Percentiles rank a stretch among this genome's conserved stretches.
These are phyloP conservation scores for Leishmania lainsoni DNA, from an alignment of 208 protist species.

Conservation along the genomic window DNA sequence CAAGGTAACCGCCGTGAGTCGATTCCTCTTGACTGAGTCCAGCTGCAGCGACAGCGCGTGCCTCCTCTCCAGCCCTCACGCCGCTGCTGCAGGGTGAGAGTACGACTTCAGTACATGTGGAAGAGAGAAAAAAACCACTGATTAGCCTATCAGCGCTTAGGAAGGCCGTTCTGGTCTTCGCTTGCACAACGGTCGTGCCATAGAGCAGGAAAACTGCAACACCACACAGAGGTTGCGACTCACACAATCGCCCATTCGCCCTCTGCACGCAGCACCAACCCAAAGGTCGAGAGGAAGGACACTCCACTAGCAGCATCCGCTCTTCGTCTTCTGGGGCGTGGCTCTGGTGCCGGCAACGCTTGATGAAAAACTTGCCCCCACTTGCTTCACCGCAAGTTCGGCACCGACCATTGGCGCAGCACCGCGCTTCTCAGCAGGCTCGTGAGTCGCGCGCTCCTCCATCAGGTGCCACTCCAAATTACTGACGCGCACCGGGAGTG, in stretches of 20 bases:
- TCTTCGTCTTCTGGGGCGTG: slow-evolving; percentile 40
- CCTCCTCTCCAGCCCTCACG: not conserved
- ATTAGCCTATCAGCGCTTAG: not conserved
- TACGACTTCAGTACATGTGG: not conserved
- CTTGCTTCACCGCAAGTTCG: not conserved
- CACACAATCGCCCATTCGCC: not conserved
- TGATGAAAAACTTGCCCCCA: slow-evolving; percentile 1
- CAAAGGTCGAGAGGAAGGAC: not conserved
- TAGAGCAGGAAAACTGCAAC: not conserved
- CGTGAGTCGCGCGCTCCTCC: slow-evolving; percentile 10
- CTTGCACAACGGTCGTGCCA: not conserved
- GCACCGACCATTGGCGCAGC: not conserved
- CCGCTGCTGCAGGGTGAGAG: not conserved
- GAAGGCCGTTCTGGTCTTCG: not conserved
- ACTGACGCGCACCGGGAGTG: slow-evolving; percentile 22
- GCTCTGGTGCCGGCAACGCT: slow-evolving; percentile 2
- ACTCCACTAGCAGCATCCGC: slow-evolving; percentile 33
- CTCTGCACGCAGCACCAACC: not conserved
- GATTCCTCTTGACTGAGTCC: not conserved
- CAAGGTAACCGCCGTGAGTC: not conserved
- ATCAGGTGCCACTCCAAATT: slow-evolving; percentile 12
- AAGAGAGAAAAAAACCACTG: not conserved
- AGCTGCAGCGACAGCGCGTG: not conserved
- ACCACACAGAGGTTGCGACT: not conserved
- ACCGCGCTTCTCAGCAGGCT: slow-evolving; percentile 18